phyloP scores from a whole-genome alignment of 306 rosid genomes.

The Quercus dentata region DNA sequence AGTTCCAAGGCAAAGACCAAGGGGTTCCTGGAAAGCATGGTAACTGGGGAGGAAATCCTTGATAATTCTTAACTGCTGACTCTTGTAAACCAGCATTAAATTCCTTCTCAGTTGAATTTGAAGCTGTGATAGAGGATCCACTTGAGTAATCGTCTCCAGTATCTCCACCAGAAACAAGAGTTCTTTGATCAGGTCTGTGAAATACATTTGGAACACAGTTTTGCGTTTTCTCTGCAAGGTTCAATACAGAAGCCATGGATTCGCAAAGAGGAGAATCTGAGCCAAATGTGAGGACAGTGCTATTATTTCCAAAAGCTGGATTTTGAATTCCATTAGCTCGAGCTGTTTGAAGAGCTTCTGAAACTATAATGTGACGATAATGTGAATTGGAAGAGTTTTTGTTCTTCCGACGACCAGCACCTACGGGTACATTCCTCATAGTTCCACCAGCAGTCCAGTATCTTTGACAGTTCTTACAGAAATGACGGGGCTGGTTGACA shows the following conservation, averaged over 20 bases:
- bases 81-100: slow-evolving; percentile 29
- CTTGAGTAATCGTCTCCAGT: slow-evolving; percentile 43
- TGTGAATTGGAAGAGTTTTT: slow-evolving; percentile 46
- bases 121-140: slow-evolving; percentile 54
- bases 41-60: slow-evolving; percentile 48
- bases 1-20: slow-evolving; percentile 57
- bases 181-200: slow-evolving; percentile 32
- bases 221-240: slow-evolving; percentile 40
- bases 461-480: slow-evolving; percentile 89
- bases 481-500: slow-evolving; percentile 84
- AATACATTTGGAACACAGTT: slow-evolving; percentile 33
- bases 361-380: slow-evolving; percentile 41
- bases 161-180: slow-evolving; percentile 28
- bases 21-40: slow-evolving; percentile 46
- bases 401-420: slow-evolving; percentile 91
- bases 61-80: slow-evolving; percentile 28
- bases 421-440: slow-evolving; percentile 77
- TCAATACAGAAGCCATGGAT: slow-evolving; percentile 59
- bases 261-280: slow-evolving; percentile 58
- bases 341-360: slow-evolving; percentile 44
- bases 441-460: slow-evolving; percentile 95
- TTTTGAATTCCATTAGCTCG: slow-evolving; percentile 37
- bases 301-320: slow-evolving; percentile 39
- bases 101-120: slow-evolving; percentile 46
- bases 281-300: slow-evolving; percentile 58